Evolutionary conservation across 257 asterid species (phyloP).

Genomic region (Leptodermis oblonga): DNA sequence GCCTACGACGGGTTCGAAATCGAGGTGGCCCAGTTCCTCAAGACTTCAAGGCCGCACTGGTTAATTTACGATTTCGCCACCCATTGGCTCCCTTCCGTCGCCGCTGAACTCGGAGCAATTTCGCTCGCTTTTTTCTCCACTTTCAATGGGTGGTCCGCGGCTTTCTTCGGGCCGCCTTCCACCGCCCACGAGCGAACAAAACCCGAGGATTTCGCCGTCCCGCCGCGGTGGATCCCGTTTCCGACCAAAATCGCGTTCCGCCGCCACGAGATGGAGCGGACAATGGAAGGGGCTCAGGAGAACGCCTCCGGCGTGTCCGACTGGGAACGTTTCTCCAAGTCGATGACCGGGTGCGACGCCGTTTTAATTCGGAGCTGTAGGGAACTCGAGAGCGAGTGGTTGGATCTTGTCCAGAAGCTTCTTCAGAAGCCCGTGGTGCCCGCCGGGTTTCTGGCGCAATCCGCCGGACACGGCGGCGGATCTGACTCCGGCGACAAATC

Average conservation of each 20-base stretch:
- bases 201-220: conserved; percentile 14
- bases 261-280: conserved; percentile 11
- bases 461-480: background rate
- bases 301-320: conserved; percentile 20
- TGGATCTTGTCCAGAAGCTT: conserved; percentile 19
- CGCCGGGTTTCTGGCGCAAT: conserved; percentile 23
- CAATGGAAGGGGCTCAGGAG: background rate
- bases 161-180: conserved; percentile 13
- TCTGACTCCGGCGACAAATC: background rate
- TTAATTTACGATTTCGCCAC: conserved; percentile 25
- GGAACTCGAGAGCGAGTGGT: conserved; percentile 28
- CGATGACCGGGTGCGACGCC: conserved; percentile 14
- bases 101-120: conserved; percentile 14
- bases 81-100: conserved; percentile 20
- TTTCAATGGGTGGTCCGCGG: conserved; percentile 1
- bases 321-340: background rate
- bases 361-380: conserved; percentile 18
- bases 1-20: conserved; percentile 32
- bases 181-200: conserved; percentile 9
- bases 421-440: conserved; percentile 24
- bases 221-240: conserved; percentile 15
- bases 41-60: conserved; percentile 19
- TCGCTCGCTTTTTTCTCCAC: conserved; percentile 15
- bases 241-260: conserved; percentile 11
- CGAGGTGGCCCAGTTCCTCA: conserved; percentile 15